A percentile compares a stretch with the other conserved stretches of the same genome.
These are phyloP conservation scores for Ophiostoma fasciatum DNA, from an alignment of 2,329 filamentous ascomycete genomes.

Conservation along the genomic window DNA sequence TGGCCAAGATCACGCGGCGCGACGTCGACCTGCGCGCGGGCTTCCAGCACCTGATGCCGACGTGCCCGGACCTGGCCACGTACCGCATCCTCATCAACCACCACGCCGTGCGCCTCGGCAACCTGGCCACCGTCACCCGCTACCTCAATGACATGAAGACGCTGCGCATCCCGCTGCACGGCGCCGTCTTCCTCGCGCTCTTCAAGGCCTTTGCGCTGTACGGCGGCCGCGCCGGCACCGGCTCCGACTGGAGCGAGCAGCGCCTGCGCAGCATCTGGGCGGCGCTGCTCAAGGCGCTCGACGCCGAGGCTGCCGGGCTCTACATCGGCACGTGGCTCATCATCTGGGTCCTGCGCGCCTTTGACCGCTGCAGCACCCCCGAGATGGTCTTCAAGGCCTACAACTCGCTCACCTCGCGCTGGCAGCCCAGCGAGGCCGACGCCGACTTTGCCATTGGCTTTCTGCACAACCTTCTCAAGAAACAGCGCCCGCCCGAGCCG, in stretches of 20 bases:
- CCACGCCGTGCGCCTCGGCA: conserved; percentile 51
- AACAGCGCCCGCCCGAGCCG: neutral
- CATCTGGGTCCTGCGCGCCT: conserved; percentile 47
- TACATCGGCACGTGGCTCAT: conserved; percentile 46
- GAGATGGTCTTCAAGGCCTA: conserved; percentile 41
- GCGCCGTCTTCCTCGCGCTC: conserved; percentile 62
- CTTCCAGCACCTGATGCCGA: conserved; percentile 47
- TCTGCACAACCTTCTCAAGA: conserved; percentile 26
- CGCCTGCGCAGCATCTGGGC: conserved; percentile 55
- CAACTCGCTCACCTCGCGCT: conserved; percentile 30
- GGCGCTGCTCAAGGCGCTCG: conserved; percentile 43
- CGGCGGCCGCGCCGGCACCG: conserved; percentile 41
- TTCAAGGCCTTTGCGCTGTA: conserved; percentile 70
- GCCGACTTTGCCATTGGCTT: conserved; percentile 32
- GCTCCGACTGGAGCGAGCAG: conserved; percentile 56
- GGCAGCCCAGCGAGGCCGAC: conserved; percentile 27
- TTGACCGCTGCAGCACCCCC: conserved; percentile 40
- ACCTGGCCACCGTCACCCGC: conserved; percentile 54
- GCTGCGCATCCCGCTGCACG: conserved; percentile 53
- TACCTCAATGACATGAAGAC: conserved; percentile 69
- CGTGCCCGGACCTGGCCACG: conserved; percentile 63
- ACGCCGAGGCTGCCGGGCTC: conserved; percentile 30
- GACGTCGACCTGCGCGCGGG: conserved; percentile 37
- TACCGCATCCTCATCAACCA: conserved; percentile 69
- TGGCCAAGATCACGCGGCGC: conserved; percentile 36